Conservation (phyloP, 805 yeast species). For the Naumovozyma dairenensis region DNA sequence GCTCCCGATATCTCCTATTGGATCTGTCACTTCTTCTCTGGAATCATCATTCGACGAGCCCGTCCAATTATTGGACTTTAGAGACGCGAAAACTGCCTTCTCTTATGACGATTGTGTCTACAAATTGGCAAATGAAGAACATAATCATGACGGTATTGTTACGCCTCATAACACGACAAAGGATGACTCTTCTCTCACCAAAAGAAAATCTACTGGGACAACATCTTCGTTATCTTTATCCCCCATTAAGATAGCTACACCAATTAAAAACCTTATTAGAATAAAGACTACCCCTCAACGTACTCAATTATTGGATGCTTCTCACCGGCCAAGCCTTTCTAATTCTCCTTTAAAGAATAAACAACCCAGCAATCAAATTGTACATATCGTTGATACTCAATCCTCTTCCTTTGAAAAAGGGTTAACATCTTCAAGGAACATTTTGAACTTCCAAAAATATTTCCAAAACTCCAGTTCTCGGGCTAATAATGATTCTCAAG, state of each 20-base stretch:
- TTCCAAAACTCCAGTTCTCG: slow-evolving; percentile 2
- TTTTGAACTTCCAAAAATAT: slow-evolving; percentile 12
- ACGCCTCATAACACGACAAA: neutral
- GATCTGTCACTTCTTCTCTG: too few species aligned
- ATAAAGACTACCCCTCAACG: slow-evolving; percentile 13
- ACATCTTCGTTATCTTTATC: slow-evolving; percentile 7
- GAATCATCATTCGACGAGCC: slow-evolving; percentile 18
- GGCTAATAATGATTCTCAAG: slow-evolving; percentile 4
- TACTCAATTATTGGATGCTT: neutral
- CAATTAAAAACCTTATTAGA: slow-evolving; percentile 19
- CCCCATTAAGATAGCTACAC: slow-evolving; percentile 17
- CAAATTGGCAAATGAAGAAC: slow-evolving; percentile 3
- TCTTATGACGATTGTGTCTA: slow-evolving; percentile 19
- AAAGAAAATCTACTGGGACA: neutral
- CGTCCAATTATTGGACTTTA: slow-evolving; percentile 12
- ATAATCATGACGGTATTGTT: neutral
- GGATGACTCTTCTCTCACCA: neutral
- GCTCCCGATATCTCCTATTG: too few species aligned
- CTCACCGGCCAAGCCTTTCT: neutral
- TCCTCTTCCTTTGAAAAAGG: neutral
- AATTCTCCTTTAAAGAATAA: slow-evolving; percentile 6
- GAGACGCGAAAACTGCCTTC: slow-evolving; percentile 8
- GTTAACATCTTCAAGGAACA: slow-evolving; percentile 12
- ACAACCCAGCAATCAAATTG: too few species aligned
- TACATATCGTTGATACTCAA: slow-evolving; percentile 4